Evolutionary conservation across 1,139 yeast species (phyloP).

Genomic region (Geotrichum phurueaensis): DNA sequence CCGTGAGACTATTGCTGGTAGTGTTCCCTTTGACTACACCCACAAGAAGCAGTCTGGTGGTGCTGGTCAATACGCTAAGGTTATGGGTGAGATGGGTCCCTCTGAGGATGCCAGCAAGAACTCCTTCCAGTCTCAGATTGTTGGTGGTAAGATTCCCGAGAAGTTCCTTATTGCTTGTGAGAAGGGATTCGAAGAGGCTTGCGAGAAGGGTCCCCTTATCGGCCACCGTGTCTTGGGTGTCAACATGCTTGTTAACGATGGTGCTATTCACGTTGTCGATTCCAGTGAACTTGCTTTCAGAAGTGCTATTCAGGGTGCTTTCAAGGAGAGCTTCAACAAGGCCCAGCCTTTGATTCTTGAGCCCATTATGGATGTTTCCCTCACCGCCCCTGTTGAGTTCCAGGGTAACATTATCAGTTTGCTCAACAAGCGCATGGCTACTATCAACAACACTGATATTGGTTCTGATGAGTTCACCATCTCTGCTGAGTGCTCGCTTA

Average conservation of each 20-base stretch:
- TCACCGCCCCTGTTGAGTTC: constrained; percentile 93
- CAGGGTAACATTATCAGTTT: constrained; percentile 91
- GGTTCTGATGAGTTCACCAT: constrained; percentile 93
- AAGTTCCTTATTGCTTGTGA: constrained; percentile 91
- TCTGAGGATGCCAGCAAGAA: constrained; percentile 44
- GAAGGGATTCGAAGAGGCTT: constrained; percentile 91
- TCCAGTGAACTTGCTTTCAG: constrained; percentile 93
- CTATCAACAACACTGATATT: constrained; percentile 89
- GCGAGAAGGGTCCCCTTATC: constrained; percentile 93
- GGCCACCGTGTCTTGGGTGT: constrained; percentile 94
- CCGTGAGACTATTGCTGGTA: constrained; percentile 79
- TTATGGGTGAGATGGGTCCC: constrained; percentile 65
- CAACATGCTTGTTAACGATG: constrained; percentile 90
- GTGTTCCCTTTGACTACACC: constrained; percentile 82
- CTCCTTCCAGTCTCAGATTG: constrained; percentile 75
- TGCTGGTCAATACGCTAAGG: constrained; percentile 98
- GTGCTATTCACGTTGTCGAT: constrained; percentile 96
- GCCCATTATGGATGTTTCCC: constrained; percentile 91
- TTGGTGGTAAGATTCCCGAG: constrained; percentile 96
- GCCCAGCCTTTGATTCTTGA: constrained; percentile 87
- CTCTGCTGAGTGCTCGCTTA: constrained; percentile 89
- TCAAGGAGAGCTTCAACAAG: constrained; percentile 78
- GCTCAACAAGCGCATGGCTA: constrained; percentile 85
- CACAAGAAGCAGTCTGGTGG: constrained; percentile 99
- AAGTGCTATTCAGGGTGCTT: constrained; percentile 88